A percentile compares a stretch with the other conserved stretches of the same genome.
Evolutionary conservation across 1,284 basidiomycete species (phyloP).

Genomic region (Ustilago nuda): DNA sequence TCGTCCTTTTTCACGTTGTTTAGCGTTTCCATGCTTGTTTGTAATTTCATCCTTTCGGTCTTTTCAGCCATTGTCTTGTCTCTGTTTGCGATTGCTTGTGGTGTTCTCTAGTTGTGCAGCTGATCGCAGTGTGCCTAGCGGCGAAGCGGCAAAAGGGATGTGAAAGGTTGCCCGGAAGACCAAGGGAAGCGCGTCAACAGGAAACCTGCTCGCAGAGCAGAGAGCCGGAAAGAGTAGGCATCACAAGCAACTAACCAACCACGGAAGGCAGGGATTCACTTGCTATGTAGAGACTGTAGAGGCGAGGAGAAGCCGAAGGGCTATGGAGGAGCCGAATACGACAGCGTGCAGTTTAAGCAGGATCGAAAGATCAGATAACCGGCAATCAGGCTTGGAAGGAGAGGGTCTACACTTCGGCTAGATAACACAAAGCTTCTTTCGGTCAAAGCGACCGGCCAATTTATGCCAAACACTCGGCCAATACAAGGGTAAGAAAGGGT

Average conservation of each 20-base stretch:
- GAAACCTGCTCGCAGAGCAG: no score
- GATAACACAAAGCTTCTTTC: slow-evolving; percentile 3
- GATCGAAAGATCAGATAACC: slow-evolving; percentile 4
- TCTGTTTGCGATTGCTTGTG: background rate
- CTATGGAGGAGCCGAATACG: no score
- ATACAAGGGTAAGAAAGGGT: background rate
- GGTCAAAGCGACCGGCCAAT: background rate
- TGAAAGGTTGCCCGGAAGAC: no score
- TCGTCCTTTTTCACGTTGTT: background rate
- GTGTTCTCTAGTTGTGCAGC: background rate
- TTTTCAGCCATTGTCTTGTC: slow-evolving; percentile 10
- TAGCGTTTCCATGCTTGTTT: slow-evolving; percentile 18
- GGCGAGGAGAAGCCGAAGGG: no score
- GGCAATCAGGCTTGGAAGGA: background rate
- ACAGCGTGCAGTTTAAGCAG: no score
- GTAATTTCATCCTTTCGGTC: slow-evolving; percentile 17
- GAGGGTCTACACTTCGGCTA: background rate
- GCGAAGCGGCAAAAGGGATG: background rate
- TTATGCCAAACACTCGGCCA: background rate
- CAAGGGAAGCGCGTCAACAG: no score
- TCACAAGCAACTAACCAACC: no score
- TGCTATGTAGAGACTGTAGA: no score
- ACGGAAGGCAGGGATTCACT: no score
- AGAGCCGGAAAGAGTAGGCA: no score
- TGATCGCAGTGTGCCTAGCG: background rate